These are phyloP conservation scores for Xylaria sp. DNA, from an alignment of 2,329 filamentous ascomycete species.

Conservation along the genomic window DNA sequence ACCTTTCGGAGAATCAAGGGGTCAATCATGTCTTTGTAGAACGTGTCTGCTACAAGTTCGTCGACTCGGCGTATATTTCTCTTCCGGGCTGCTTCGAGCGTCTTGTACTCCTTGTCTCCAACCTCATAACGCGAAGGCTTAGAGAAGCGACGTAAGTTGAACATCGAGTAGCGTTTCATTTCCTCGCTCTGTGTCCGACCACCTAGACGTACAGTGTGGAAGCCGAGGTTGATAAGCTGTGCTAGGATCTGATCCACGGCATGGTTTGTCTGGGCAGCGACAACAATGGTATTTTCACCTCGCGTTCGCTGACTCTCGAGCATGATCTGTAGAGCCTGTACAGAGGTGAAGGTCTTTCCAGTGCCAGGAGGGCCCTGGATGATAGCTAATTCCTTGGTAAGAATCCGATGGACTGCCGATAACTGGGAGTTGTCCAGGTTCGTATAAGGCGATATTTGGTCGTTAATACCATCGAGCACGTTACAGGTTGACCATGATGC, in stretches of 20 bases:
- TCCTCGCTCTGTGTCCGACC: constrained; percentile 61
- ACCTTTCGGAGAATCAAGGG: constrained; percentile 48
- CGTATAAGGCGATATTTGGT: constrained; percentile 27
- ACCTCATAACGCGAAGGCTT: constrained; percentile 10
- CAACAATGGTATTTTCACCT: constrained; percentile 63
- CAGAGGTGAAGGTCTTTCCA: constrained; percentile 76
- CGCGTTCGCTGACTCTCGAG: constrained; percentile 49
- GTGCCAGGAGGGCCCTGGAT: constrained; percentile 76
- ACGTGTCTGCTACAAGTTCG: constrained; percentile 37
- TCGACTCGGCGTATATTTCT: constrained; percentile 35
- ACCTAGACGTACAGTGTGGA: constrained; percentile 57
- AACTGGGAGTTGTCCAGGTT: constrained; percentile 67
- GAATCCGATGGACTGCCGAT: constrained; percentile 60
- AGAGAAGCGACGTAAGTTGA: constrained; percentile 45
- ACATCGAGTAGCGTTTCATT: constrained; percentile 63
- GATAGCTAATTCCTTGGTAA: constrained; percentile 67
- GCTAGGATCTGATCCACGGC: constrained; percentile 76
- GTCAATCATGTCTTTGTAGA: constrained; percentile 43
- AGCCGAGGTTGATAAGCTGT: constrained; percentile 49
- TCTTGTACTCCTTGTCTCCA: constrained; percentile 24
- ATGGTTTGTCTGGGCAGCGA: constrained; percentile 86
- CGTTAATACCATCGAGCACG: constrained; percentile 25
- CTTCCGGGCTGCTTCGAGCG: constrained; percentile 28
- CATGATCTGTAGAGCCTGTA: constrained; percentile 62
- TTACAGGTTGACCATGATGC: constrained; percentile 19